Evolutionary conservation across 139 green algal genomes (phyloP).

Genomic region (Chlamydomonas schloesseri): DNA sequence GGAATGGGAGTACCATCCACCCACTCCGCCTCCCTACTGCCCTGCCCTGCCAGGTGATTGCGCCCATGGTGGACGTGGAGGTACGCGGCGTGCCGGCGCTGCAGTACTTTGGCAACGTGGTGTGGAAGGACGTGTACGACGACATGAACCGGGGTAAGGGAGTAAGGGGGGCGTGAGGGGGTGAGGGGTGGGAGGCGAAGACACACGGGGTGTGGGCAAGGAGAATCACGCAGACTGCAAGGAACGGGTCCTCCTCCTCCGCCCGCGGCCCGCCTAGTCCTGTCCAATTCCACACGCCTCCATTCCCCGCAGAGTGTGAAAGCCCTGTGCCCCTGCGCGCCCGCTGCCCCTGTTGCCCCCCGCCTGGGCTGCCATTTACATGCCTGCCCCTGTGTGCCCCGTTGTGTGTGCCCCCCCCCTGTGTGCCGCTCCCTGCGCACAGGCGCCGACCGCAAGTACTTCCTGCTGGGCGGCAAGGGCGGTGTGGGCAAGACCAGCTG

Average conservation of each 20-base stretch:
- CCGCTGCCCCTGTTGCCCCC: too few species aligned
- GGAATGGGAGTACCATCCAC: too few species aligned
- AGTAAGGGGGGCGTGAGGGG: neutral
- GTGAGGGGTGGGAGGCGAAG: neutral
- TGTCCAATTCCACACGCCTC: too few species aligned
- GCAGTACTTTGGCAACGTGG: slow-evolving; percentile 82
- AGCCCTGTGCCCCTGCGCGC: too few species aligned
- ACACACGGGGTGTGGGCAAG: too few species aligned
- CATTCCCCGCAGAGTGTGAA: too few species aligned
- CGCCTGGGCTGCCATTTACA: too few species aligned
- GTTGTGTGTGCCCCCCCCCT: too few species aligned
- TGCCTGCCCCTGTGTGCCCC: too few species aligned
- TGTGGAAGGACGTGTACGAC: slow-evolving; percentile 77
- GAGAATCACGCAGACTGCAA: too few species aligned
- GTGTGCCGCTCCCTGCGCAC: neutral
- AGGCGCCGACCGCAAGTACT: slow-evolving; percentile 69
- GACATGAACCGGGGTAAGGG: slow-evolving; percentile 62
- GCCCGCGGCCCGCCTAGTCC: too few species aligned
- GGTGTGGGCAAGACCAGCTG: slow-evolving; percentile 98
- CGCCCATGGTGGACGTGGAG: slow-evolving; percentile 95
- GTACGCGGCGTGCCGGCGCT: slow-evolving; percentile 93
- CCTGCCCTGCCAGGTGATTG: slow-evolving; percentile 66
- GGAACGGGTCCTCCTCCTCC: too few species aligned
- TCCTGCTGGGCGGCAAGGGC: slow-evolving; percentile 96
- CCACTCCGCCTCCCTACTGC: neutral